A percentile compares a stretch with the other conserved stretches of the same genome.
Evolutionary conservation across 202 grass and related monocot genomes (phyloP).

Genomic region (Dendrocalamus latiflorus): DNA sequence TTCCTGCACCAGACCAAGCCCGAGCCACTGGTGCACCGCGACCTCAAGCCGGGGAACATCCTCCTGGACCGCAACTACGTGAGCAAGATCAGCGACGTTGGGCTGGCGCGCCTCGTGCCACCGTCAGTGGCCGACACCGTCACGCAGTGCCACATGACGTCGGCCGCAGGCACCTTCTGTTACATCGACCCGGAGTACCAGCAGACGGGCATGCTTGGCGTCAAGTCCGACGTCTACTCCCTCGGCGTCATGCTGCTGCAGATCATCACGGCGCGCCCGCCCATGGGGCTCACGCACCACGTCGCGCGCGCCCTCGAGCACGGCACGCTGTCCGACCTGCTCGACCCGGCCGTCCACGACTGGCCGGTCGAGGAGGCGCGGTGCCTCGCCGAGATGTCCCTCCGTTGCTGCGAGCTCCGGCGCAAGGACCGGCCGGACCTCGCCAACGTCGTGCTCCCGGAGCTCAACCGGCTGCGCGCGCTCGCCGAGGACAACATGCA

Average conservation of each 20-base stretch:
- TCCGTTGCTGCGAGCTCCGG: conserved; percentile 66
- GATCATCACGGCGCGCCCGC: conserved; percentile 57
- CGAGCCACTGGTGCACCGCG: conserved; percentile 66
- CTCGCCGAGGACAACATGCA: conserved; percentile 66
- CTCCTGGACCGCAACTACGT: conserved; percentile 89
- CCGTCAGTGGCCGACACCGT: too few relatives aligned
- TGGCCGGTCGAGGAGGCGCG: conserved; percentile 69
- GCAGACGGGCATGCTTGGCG: conserved; percentile 91
- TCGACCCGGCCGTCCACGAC: conserved; percentile 49
- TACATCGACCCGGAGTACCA: conserved; percentile 99
- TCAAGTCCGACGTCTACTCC: conserved; percentile 90
- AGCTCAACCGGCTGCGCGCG: conserved; percentile 48
- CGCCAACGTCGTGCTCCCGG: conserved; percentile 56
- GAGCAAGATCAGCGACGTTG: conserved; percentile 3
- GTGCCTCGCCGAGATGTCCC: conserved; percentile 45
- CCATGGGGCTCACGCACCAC: conserved; percentile 77
- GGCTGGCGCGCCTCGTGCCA: too few relatives aligned
- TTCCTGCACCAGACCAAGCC: conserved; percentile 93
- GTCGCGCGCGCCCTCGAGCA: conserved; percentile 58
- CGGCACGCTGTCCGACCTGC: conserved; percentile 47
- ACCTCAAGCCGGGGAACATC: conserved; percentile 92
- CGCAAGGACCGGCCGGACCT: conserved; percentile 78
- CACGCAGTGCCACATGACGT: conserved; percentile 51
- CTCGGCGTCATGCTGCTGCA: conserved; percentile 86
- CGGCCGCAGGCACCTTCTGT: conserved; percentile 71